Percentiles rank a stretch among this genome's conserved stretches.
phyloP scores from a whole-genome alignment of 768 basidiomycete species.

The Mycena galericulata region DNA sequence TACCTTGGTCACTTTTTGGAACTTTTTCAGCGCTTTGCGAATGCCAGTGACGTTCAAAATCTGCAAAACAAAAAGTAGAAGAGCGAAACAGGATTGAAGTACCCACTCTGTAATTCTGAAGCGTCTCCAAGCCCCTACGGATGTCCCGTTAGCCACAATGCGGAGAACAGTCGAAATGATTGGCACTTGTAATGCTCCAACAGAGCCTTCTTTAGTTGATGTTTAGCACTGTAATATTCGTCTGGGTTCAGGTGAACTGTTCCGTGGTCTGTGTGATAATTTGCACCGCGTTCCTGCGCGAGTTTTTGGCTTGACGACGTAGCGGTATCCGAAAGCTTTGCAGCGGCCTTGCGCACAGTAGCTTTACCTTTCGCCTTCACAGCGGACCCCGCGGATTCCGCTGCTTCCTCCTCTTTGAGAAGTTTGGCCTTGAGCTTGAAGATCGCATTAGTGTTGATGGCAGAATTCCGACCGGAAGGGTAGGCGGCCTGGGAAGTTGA shows the following conservation, averaged over 20 bases:
- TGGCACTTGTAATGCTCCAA: constrained; percentile 86
- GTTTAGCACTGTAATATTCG: constrained; percentile 87
- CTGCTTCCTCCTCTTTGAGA: constrained; percentile 8
- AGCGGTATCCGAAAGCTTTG: not conserved
- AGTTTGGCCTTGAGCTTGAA: constrained; percentile 27
- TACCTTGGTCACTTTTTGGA: constrained; percentile 83
- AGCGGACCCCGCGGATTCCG: not conserved
- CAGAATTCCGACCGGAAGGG: constrained; percentile 13
- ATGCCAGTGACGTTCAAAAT: constrained; percentile 92
- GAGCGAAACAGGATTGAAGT: not conserved
- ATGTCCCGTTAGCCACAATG: not conserved
- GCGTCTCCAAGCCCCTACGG: constrained; percentile 77
- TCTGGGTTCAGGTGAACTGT: constrained; percentile 68
- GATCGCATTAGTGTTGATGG: constrained; percentile 9
- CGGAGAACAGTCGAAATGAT: constrained; percentile 7
- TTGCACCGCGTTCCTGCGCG: not conserved
- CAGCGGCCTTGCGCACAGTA: not conserved
- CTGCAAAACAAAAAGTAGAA: constrained; percentile 46
- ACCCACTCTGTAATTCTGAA: constrained; percentile 90
- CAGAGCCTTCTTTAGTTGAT: constrained; percentile 85
- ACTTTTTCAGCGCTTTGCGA: constrained; percentile 87
- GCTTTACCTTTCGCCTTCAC: constrained; percentile 25
- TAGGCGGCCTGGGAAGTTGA: constrained; percentile 17
- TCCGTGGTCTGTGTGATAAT: not conserved
- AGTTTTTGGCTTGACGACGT: not conserved